Evolutionary conservation across 768 basidiomycete genomes (phyloP), one percentile per base, ranked within the genome.

Genomic region (Lactarius hengduanensis): DNA sequence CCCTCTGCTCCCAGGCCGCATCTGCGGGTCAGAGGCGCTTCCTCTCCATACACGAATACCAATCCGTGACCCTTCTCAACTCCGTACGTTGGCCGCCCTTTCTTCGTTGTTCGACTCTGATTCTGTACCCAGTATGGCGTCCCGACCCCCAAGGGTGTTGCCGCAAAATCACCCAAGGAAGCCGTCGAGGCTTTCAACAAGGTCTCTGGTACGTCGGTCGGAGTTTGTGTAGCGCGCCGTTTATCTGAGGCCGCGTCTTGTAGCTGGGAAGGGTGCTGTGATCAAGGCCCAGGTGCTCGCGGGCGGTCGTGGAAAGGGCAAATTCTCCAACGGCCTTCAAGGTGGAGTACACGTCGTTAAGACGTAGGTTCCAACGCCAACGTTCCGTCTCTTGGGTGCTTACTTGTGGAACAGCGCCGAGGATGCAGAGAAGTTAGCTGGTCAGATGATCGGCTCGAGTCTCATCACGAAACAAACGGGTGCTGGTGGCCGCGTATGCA

Each of bases 381-480:
- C 38, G 36, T 53, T 34, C 56, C 57, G 28, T 65, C 43, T 65
- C 43, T 40, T 3, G 22, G 15, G 36, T 45, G 55, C 66, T 71
- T 61, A 53, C 65, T 62, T 47, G 36, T 22, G 71, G 94, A 93
- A 43, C 67, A 90, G 97, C 30, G 85, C 90, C 13, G 53, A 59
- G 70, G 87, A 98, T 76, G 97, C 96, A 34, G 84, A 88, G 75
- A 92, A 95, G 53, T 85, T 84, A 69, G 96, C 97, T 7, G 78
- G 78, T 63, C 90, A 96, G 81, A 99, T 99, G 97, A 86, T 99
- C 63, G 95, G 95, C 58, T 83, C 90, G 63, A 91, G 91, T 69
- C 86, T 99, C 72, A 98, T 99, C 80, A 99, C 97, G 67, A 99
- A 99, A 77, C 97, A 99, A 77, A 99, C 97, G 9, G 97, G 97